Conservation (phyloP, 192 early-diverging fungal genomes). For the Cladochytrium replicatum region DNA sequence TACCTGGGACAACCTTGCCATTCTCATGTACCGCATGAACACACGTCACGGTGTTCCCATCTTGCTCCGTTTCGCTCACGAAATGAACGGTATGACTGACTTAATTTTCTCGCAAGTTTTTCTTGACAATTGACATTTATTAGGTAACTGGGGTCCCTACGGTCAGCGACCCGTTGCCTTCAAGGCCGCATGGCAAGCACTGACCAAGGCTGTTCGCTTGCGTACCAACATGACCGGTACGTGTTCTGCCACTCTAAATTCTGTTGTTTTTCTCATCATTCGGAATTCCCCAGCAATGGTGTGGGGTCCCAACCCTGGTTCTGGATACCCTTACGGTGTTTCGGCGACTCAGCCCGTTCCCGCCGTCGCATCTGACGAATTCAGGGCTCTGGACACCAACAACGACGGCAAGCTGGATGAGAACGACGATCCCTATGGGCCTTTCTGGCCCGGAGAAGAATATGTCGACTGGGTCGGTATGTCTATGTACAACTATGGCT, state of each 20-base stretch:
- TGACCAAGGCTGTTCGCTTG: slow-evolving; percentile 7
- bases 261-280: too few relatives aligned
- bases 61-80: slow-evolving; percentile 27
- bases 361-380: not conserved
- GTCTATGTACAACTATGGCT: slow-evolving; percentile 25
- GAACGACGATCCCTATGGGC: slow-evolving; percentile 34
- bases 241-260: not conserved
- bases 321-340: slow-evolving; percentile 24
- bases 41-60: slow-evolving; percentile 17
- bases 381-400: slow-evolving; percentile 31
- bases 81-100: slow-evolving; percentile 27
- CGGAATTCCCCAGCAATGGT: slow-evolving; percentile 11
- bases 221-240: slow-evolving; percentile 6
- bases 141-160: slow-evolving; percentile 27
- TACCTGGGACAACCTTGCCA: slow-evolving; percentile 9
- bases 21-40: slow-evolving; percentile 11
- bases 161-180: slow-evolving; percentile 22
- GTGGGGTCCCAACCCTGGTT: slow-evolving; percentile 27
- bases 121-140: too few relatives aligned
- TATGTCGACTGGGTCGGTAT: slow-evolving; percentile 40
- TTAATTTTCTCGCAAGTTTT: not conserved
- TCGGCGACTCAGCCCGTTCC: not conserved
- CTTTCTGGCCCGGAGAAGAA: slow-evolving; percentile 36
- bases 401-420: slow-evolving; percentile 26
- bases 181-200: slow-evolving; percentile 9